Evolutionary conservation across 306 rosid species (phyloP), one percentile per base, ranked within the genome.

Genomic region (Cucurbita moschata): DNA sequence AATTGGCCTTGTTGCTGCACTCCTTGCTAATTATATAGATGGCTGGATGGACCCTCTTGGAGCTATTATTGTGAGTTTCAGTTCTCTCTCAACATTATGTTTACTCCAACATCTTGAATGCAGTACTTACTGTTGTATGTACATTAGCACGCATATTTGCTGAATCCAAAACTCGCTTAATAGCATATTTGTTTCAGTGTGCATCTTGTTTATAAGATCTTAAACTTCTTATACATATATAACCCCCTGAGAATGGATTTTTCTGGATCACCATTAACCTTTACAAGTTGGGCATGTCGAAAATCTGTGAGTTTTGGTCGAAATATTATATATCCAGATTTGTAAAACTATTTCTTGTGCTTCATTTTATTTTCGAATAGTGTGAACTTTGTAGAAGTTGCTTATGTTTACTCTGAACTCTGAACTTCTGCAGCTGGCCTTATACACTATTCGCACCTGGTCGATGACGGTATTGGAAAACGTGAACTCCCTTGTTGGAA

Each of bases 41-140:
- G 92, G 54, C 72, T 95, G 99, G 99, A 86, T 95, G 88, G 99
- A 95, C 61, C 99, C 99, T 16, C 87, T 91, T 53, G 99, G 99
- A 76, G 99, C 99, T 43, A 86, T 95, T 78, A 88, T 95, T 84
- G 99, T 95, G 79, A 88, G 97, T 83, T 13, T 19, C 39, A 79
- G 44, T 40, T 77, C 65, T 78, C 71, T 79, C 40, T 63, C 19
- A 38, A 77, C 73, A 50, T 26, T 49, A 49, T 69, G 8, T 62
- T 38, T 37, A 10, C 66, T 18, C 23, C n/a, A 49, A 49, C 53
- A 62, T 62, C 49, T 37, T 62, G 23, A 38, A 15, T 69, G 14
- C 19, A 15, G 47, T 30, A 7, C 70, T 63, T 16, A 30, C 70
- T 63, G 26, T 63, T 63, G 50, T 39, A 62, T 61, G 46, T 61